phyloP scores from a whole-genome alignment of 164 flowering plant species.

The Protea cynaroides region DNA sequence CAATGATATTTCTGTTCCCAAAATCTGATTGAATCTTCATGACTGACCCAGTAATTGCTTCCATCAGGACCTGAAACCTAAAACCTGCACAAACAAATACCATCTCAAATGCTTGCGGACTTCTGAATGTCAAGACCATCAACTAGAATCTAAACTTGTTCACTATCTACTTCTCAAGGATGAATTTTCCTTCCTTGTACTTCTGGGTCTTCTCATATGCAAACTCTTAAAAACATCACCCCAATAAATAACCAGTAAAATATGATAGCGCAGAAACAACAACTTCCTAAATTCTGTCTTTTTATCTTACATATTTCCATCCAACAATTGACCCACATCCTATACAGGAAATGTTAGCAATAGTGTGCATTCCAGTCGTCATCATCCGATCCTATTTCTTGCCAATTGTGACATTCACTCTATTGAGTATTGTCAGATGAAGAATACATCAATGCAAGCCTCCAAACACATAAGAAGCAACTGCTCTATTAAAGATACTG shows the following conservation, averaged over 20 bases:
- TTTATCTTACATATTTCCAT: constrained; percentile 76
- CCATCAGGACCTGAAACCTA: constrained; percentile 75
- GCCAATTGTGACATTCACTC: constrained; percentile 64
- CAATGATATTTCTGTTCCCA: too few species aligned
- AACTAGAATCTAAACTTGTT: background rate
- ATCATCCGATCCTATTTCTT: constrained; percentile 57
- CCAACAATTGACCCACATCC: constrained; percentile 73
- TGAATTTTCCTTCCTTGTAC: constrained; percentile 66
- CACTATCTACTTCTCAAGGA: constrained; percentile 44
- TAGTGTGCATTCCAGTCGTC: constrained; percentile 76
- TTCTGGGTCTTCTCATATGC: constrained; percentile 47
- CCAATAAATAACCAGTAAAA: background rate
- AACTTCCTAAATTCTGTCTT: background rate
- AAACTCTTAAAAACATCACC: constrained; percentile 29
- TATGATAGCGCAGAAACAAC: background rate
- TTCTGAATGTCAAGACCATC: background rate
- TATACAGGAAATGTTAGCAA: constrained; percentile 68
- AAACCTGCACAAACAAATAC: constrained; percentile 38
- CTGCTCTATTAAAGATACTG: too few species aligned
- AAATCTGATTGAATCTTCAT: too few species aligned
- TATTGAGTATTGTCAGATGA: constrained; percentile 17
- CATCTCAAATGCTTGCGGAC: constrained; percentile 3
- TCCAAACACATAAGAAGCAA: background rate
- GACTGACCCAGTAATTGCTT: constrained; percentile 55
- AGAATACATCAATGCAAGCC: constrained; percentile 4